Evolutionary conservation across 768 basidiomycete species (phyloP), one percentile per base, ranked within the genome.

Genomic region (Phylloporus sp.): DNA sequence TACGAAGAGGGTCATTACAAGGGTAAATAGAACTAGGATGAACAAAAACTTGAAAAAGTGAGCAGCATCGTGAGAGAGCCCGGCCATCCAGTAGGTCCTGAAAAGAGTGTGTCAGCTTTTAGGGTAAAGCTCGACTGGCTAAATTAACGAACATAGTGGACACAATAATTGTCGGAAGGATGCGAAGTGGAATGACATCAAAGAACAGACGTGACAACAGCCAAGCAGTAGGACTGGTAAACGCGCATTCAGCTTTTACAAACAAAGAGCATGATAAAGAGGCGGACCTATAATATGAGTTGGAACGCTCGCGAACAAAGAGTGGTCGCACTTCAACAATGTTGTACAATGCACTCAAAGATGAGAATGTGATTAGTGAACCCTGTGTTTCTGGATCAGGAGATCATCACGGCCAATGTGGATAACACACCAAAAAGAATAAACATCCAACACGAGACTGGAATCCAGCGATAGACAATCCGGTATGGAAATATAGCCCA

Each of bases 1-100:
- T 60, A 92, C 91, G 66, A 82, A 95, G 36, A 95, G 79, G 0
- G 92, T 92, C 82, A 93, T 90, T 31, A 79, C 84, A 18, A 97
- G 75, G 0, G 86, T 85, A 65, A 85, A 97, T 20, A 95, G 74
- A 18, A 92, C 85, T 16, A 97, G 76, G 54, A 97, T 88, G 62
- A 97, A 81, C 20, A 97, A 74, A 72, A 90, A 98, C 63, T 97
- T 98, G 85, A 97, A 98, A 77, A 87, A 97, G 64, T 87, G 77
- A 0, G 84, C 80, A 2, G 92, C 84, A 38, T 88, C 79, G 5
- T 76, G 76, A 2, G 89, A 79, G 5, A 97, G 80, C 12, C 95
- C 94, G 3, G 92, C 91, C 95, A 97, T 94, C 90, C 91, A 92
- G 60, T 92, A 93, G n/a, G 85, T 86, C 47, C 86, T 88, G 53